A percentile compares a stretch with the other conserved stretches of the same genome.
These are phyloP conservation scores for Pseudoscleropodium purum DNA, from an alignment of 225 moss, liverwort and hornwort genomes.

Conservation along the genomic window DNA sequence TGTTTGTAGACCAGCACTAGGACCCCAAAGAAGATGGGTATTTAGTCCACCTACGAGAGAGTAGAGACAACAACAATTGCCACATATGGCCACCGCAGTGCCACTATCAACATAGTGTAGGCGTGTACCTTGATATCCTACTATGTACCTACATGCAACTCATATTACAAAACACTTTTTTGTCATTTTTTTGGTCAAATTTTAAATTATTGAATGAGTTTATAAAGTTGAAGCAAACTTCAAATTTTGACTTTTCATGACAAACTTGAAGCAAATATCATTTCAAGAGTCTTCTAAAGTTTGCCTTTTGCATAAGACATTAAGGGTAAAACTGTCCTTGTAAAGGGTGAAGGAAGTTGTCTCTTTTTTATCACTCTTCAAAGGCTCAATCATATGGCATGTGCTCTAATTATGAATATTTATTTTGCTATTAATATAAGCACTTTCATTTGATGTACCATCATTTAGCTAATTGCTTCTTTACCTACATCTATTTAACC, in stretches of 20 bases:
- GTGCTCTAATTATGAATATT: not conserved
- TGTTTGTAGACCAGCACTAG: slow-evolving; percentile 41
- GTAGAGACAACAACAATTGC: slow-evolving; percentile 67
- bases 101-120: slow-evolving; percentile 50
- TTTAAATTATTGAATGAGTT: not conserved
- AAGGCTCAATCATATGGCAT: not conserved
- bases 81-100: slow-evolving; percentile 60
- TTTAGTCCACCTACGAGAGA: slow-evolving; percentile 47
- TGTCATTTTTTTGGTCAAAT: not conserved
- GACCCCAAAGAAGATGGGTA: slow-evolving; percentile 77
- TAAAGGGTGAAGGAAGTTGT: not conserved
- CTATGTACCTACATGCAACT: slow-evolving; percentile 36
- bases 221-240: not conserved
- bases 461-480: not conserved
- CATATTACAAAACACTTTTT: no score
- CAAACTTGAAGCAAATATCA: not conserved
- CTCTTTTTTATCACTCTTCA: not conserved
- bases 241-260: not conserved
- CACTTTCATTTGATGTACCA: not conserved
- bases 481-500: not conserved
- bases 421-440: not conserved
- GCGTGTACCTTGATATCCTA: slow-evolving; percentile 63
- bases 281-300: not conserved
- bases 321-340: fast-evolving
- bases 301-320: not conserved